These are phyloP conservation scores for Dimocarpus longan DNA, from an alignment of 345 rosid genomes.

Conservation along the genomic window DNA sequence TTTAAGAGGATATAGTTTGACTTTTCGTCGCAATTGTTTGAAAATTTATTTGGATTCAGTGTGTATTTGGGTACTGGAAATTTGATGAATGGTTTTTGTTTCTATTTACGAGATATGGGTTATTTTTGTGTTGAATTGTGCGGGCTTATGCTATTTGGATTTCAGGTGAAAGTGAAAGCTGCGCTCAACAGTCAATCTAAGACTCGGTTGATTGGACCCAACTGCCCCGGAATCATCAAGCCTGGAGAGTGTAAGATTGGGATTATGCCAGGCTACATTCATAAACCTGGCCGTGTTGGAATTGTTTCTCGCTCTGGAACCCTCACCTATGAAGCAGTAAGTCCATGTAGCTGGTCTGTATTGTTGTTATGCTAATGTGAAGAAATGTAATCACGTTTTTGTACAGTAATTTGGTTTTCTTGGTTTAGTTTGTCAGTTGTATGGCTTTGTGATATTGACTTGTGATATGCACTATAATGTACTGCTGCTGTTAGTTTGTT, in stretches of 20 bases:
- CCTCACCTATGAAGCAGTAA: conserved; percentile 97
- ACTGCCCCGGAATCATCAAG: conserved; percentile 93
- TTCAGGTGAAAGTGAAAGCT: conserved; percentile 90
- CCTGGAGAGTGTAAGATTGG: conserved; percentile 97
- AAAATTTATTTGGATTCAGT: too few species aligned
- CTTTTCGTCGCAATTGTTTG: too few species aligned
- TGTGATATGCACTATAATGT: background rate
- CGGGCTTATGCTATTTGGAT: conserved; percentile 4
- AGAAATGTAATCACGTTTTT: background rate
- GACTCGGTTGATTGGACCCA: conserved; percentile 94
- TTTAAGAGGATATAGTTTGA: too few species aligned
- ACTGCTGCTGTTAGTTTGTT: background rate
- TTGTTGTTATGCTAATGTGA: background rate
- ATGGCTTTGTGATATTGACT: background rate
- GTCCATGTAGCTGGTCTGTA: conserved; percentile 21
- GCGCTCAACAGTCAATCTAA: conserved; percentile 85
- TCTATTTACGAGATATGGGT: too few species aligned
- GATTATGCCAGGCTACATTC: conserved; percentile 97
- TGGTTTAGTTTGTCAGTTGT: background rate
- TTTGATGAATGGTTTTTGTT: too few species aligned
- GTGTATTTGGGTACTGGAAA: too few species aligned
- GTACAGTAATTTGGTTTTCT: background rate
- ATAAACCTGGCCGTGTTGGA: conserved; percentile 94
- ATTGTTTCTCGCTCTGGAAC: conserved; percentile 97
- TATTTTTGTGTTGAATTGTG: background rate